phyloP scores from a whole-genome alignment of 371 early-diverging fungal species.

The Lichtheimia ornata region DNA sequence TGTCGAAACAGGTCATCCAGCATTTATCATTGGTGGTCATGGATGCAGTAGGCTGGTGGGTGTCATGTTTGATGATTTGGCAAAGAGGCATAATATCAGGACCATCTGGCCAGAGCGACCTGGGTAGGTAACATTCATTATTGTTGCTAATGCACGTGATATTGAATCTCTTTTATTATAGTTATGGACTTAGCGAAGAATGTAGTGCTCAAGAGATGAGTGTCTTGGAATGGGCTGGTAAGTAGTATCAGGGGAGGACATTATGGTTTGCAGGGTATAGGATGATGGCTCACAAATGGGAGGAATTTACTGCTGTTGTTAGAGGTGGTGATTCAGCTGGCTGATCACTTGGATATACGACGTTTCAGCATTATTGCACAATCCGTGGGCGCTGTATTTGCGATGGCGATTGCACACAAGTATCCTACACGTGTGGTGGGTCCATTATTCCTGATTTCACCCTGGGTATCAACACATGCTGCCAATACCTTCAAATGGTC shows the following conservation, averaged over 20 bases:
- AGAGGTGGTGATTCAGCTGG: constrained; percentile 47
- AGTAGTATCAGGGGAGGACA: background rate
- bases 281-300: background rate
- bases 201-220: constrained; percentile 37
- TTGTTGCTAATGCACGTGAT: background rate
- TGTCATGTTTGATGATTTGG: constrained; percentile 53
- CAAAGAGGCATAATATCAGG: constrained; percentile 29
- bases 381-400: constrained; percentile 52
- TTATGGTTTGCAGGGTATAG: background rate
- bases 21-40: constrained; percentile 51
- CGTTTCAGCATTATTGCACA: constrained; percentile 49
- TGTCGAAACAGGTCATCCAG: constrained; percentile 31
- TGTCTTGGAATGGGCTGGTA: constrained; percentile 53
- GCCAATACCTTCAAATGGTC: constrained; percentile 58
- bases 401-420: constrained; percentile 39
- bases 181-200: constrained; percentile 50
- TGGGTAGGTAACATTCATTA: constrained; percentile 26
- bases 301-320: constrained; percentile 2
- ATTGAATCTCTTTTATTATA: background rate
- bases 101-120: constrained; percentile 58
- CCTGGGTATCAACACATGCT: constrained; percentile 53
- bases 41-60: constrained; percentile 51
- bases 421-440: constrained; percentile 40
- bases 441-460: constrained; percentile 47
- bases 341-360: constrained; percentile 32